Percentiles rank a stretch among this genome's conserved stretches.
phyloP scores from a whole-genome alignment of 2,329 filamentous ascomycete genomes.

The Cryphonectria radicalis region DNA sequence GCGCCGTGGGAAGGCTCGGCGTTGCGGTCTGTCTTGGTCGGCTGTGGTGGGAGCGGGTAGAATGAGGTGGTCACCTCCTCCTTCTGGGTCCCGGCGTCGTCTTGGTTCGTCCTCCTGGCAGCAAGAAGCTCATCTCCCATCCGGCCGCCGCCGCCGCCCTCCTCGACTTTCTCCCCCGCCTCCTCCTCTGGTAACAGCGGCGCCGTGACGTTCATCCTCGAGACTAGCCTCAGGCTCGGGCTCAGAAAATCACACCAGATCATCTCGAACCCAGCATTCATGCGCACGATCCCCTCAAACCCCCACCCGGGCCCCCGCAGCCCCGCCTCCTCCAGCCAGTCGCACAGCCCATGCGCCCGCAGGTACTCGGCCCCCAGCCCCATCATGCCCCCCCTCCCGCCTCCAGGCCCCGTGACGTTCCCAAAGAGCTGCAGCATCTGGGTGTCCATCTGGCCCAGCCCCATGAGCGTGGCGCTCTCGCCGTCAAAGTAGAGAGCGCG shows the following conservation, averaged over 20 bases:
- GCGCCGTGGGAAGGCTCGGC: constrained; percentile 41
- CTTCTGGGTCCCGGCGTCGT: background rate
- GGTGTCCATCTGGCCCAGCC: constrained; percentile 49
- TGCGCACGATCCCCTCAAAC: constrained; percentile 53
- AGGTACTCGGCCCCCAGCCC: constrained; percentile 51
- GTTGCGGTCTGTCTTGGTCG: constrained; percentile 42
- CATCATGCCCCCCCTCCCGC: constrained; percentile 33
- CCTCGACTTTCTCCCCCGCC: constrained; percentile 19
- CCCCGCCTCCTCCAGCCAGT: constrained; percentile 46
- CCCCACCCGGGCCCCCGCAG: constrained; percentile 52
- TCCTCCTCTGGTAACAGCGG: constrained; percentile 40
- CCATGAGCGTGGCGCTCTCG: constrained; percentile 52
- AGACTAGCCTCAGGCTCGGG: constrained; percentile 47
- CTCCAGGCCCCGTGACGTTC: constrained; percentile 45
- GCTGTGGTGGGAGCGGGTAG: constrained; percentile 43
- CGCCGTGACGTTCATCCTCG: constrained; percentile 50
- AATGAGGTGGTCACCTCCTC: constrained; percentile 35
- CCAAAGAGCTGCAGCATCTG: constrained; percentile 57
- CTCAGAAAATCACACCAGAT: constrained; percentile 57
- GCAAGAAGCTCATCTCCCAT: background rate
- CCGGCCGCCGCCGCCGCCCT: constrained; percentile 9
- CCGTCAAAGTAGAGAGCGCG: constrained; percentile 56
- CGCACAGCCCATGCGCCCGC: constrained; percentile 51
- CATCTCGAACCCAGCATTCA: constrained; percentile 57
- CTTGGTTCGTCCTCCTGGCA: constrained; percentile 10